A percentile compares a stretch with the other conserved stretches of the same genome.
phyloP scores from a whole-genome alignment of 441 rosid species.

The Mallotus japonicus region DNA sequence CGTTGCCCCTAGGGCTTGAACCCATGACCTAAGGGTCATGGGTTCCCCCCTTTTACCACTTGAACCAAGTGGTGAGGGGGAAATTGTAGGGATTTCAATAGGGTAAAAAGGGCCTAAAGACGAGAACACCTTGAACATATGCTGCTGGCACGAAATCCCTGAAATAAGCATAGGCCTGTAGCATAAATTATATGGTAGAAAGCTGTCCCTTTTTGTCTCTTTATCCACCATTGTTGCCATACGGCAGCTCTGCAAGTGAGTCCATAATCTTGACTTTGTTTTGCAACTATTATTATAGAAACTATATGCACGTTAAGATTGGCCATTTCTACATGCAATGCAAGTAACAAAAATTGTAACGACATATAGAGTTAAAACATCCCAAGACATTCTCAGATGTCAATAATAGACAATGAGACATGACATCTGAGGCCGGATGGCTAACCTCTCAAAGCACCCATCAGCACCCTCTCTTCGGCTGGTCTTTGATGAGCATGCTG shows the following conservation, averaged over 20 bases:
- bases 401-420: not conserved
- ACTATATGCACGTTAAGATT: no score
- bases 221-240: not conserved
- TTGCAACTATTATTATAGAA: not conserved
- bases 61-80: no score
- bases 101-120: no score
- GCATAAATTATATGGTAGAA: not conserved
- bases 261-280: not conserved
- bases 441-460: slow-evolving; percentile 11
- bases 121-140: not conserved
- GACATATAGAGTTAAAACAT: not conserved
- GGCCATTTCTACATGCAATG: no score
- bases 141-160: not conserved
- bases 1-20: no score
- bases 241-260: slow-evolving; percentile 7
- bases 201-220: not conserved
- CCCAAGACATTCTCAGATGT: not conserved
- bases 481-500: not conserved
- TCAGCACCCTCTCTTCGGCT: not conserved
- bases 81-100: no score
- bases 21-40: no score
- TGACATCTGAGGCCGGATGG: slow-evolving; percentile 24
- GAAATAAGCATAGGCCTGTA: not conserved
- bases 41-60: no score
- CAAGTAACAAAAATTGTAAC: not conserved